Evolutionary conservation across 306 rosid genomes (phyloP).

Genomic region (Cercis canadensis): DNA sequence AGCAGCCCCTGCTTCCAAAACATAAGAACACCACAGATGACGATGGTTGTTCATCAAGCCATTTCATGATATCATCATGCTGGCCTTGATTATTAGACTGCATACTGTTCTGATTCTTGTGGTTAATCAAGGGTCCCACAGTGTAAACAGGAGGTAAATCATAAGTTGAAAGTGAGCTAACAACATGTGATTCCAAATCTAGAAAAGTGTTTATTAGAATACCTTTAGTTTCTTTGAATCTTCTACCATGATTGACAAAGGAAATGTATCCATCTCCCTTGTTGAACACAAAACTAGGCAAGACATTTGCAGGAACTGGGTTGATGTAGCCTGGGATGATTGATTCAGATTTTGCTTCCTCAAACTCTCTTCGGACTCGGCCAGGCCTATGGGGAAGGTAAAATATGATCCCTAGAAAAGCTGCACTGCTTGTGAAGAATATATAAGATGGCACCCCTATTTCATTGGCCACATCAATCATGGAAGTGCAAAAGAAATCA

Average conservation of each 20-base stretch:
- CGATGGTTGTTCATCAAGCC: conserved; percentile 50
- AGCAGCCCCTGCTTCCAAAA: conserved; percentile 48
- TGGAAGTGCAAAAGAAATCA: conserved; percentile 40
- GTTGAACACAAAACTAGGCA: conserved; percentile 28
- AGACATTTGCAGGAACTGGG: conserved; percentile 36
- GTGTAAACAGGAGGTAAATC: conserved; percentile 40
- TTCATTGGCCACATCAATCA: conserved; percentile 49
- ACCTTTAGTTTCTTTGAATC: conserved; percentile 39
- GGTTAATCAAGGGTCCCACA: conserved; percentile 44
- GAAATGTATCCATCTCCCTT: conserved; percentile 1
- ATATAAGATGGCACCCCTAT: conserved; percentile 34
- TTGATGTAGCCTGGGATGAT: conserved; percentile 10
- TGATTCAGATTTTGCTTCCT: neutral
- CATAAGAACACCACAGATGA: conserved; percentile 53
- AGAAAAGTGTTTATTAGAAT: conserved; percentile 30
- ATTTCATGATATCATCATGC: conserved; percentile 28
- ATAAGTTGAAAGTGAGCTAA: conserved; percentile 18
- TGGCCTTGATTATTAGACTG: neutral
- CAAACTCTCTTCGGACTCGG: neutral
- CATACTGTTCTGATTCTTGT: neutral
- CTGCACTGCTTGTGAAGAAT: conserved; percentile 35
- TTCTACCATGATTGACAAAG: conserved; percentile 1
- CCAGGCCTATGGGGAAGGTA: conserved; percentile 25
- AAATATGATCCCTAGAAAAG: conserved; percentile 1
- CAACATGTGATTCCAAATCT: conserved; percentile 50